Evolutionary conservation across 1,139 yeast genomes (phyloP).

Genomic region (Pichiaceae sp.): DNA sequence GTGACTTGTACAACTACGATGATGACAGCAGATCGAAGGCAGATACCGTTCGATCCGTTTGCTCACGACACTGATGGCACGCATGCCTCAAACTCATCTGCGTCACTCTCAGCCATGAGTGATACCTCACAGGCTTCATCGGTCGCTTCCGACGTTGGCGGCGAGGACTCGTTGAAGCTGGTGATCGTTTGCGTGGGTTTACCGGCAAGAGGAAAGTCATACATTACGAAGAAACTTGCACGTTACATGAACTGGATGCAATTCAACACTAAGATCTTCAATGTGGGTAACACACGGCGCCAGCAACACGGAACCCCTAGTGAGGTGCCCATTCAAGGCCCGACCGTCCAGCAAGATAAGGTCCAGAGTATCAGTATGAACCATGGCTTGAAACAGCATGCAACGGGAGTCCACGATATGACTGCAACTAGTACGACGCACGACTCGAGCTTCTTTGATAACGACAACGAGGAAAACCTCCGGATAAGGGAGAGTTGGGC

Average conservation of each 20-base stretch:
- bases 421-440: slow-evolving; percentile 29
- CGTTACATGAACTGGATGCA: slow-evolving; percentile 88
- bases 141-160: neutral
- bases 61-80: neutral
- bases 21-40: neutral
- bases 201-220: slow-evolving; percentile 91
- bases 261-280: slow-evolving; percentile 79
- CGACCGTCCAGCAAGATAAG: slow-evolving; percentile 15
- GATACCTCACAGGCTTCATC: slow-evolving; percentile 1
- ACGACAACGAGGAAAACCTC: slow-evolving; percentile 58
- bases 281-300: slow-evolving; percentile 91
- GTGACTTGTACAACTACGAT: too few relatives aligned
- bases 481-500: slow-evolving; percentile 91
- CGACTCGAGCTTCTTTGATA: slow-evolving; percentile 79
- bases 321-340: slow-evolving; percentile 63
- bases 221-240: slow-evolving; percentile 82
- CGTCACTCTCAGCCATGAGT: neutral
- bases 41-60: neutral
- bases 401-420: neutral
- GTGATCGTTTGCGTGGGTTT: slow-evolving; percentile 94
- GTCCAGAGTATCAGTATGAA: neutral
- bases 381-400: neutral
- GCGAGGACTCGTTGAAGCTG: slow-evolving; percentile 27
- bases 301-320: slow-evolving; percentile 65
- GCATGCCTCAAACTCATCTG: neutral